Base-by-base conservation (phyloP, 1,139 yeast genomes). In the Groenewaldozyma sp. region DNA sequence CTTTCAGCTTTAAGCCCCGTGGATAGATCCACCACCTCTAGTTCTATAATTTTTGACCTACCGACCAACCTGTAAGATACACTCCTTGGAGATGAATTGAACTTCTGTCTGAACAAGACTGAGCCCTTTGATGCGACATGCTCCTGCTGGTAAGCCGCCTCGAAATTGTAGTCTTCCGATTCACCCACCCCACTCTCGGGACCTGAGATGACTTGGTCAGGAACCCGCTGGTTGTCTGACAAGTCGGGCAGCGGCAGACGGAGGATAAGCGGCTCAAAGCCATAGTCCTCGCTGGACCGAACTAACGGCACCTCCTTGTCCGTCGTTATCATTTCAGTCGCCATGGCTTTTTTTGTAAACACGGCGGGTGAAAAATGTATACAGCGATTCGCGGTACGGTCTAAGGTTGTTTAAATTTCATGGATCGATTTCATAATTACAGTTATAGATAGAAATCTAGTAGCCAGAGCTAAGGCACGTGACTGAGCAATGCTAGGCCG, bases 121-220 rank as follows among this genome's bases (percentile, higher is more conserved):
- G 49, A 44, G 18, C 55, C 53, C 27, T 40, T 40, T 9, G 53
- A 44, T 24, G 58, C 58, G 14, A 54, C 50, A 33, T 48, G 49
- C 14, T 50, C 48, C 20, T 40, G 37, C 39, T 49, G 50, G 39
- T 52, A 52, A 19, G 28, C 34, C 16, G 45, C 48, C 32, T 53
- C 57, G 5, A 39, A 40, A 29, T 48, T 49, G 17, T 40, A 41
- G 18, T 38, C 41, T n/a, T 40, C 36, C 3, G 5, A 24, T 22
- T 28, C 40, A 17, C 19, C 41, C 32, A 36, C 24, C n/a, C 34
- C 36, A 19, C 35, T 33, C 14, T n/a, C 39, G 7, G 17, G 37
- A 31, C 27, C 35, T 14, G 11, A 20, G 3, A 28, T 14, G 17
- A 28, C 37, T 3, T 34, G 31, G n/a, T 36, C 20, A 11, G 35